Conservation (phyloP, 805 yeast genomes). For the Naumovozyma castellii region DNA sequence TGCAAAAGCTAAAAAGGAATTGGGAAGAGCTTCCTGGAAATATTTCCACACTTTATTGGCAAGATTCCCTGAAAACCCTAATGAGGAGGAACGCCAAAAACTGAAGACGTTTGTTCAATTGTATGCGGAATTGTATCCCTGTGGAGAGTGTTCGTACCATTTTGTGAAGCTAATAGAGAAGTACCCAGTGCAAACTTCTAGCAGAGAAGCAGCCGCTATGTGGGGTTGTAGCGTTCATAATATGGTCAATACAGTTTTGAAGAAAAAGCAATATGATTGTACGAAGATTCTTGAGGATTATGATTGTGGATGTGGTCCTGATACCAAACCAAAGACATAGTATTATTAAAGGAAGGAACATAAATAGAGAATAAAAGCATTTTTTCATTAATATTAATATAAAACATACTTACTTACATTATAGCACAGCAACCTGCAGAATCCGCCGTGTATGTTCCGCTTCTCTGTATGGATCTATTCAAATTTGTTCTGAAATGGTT, state of each 20-base stretch:
- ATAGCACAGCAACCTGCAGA: conserved; percentile 29
- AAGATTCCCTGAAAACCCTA: conserved; percentile 80
- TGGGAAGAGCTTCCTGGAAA: conserved; percentile 90
- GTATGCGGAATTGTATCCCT: conserved; percentile 90
- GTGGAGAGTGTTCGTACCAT: conserved; percentile 95
- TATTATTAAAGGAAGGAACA: neutral
- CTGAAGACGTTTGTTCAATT: conserved; percentile 54
- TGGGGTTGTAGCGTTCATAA: conserved; percentile 97
- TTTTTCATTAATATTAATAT: no score
- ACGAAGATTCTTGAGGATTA: conserved; percentile 76
- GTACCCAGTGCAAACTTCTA: conserved; percentile 76
- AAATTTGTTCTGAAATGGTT: conserved; percentile 31
- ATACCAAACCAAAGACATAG: neutral
- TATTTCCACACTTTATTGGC: conserved; percentile 87
- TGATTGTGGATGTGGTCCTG: conserved; percentile 82
- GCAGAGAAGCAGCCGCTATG: conserved; percentile 72
- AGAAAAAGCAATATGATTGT: conserved; percentile 74
- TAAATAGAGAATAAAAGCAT: neutral
- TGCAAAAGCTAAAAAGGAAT: conserved; percentile 54
- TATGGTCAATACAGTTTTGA: conserved; percentile 64
- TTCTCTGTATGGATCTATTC: conserved; percentile 1
- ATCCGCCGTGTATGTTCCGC: neutral
- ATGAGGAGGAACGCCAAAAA: conserved; percentile 51
- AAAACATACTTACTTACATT: conserved; percentile 13
- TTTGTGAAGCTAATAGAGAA: conserved; percentile 59